Evolutionary conservation across 495 filamentous ascomycete species (phyloP).

Genomic region (Hyaloscypha variabilis): DNA sequence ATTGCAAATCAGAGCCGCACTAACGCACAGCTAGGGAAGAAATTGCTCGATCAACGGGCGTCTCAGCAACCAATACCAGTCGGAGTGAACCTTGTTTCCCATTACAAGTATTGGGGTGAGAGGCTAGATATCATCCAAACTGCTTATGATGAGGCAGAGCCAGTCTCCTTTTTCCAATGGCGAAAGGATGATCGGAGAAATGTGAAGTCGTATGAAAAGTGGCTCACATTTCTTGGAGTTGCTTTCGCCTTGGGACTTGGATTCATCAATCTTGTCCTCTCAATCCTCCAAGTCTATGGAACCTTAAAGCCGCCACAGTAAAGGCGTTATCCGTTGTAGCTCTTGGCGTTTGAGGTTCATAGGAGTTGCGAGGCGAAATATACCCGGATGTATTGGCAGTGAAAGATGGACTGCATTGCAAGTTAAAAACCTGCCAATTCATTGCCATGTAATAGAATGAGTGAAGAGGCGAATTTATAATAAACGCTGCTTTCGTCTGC

Average conservation of each 20-base stretch:
- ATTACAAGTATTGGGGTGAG: neutral
- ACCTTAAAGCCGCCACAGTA: neutral
- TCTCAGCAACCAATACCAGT: neutral
- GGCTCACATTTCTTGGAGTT: neutral
- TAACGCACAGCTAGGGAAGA: neutral
- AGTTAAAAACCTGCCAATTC: neutral
- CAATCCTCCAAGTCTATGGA: neutral
- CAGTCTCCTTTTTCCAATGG: neutral
- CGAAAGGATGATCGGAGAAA: neutral
- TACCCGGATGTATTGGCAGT: neutral
- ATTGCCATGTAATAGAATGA: neutral
- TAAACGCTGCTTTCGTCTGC: conserved; percentile 19
- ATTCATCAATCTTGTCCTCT: neutral
- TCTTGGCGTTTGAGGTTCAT: neutral
- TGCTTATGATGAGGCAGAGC: neutral
- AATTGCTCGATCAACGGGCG: neutral
- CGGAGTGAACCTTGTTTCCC: neutral
- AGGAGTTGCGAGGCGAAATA: neutral
- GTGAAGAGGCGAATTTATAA: neutral
- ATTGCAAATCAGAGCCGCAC: no score
- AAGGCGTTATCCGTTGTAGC: neutral
- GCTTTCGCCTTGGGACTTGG: neutral
- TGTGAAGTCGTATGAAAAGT: neutral
- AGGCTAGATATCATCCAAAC: neutral
- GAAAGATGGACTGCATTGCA: neutral